Evolutionary conservation across 192 early-diverging fungal genomes (phyloP).

Genomic region (Coemansia sp.): DNA sequence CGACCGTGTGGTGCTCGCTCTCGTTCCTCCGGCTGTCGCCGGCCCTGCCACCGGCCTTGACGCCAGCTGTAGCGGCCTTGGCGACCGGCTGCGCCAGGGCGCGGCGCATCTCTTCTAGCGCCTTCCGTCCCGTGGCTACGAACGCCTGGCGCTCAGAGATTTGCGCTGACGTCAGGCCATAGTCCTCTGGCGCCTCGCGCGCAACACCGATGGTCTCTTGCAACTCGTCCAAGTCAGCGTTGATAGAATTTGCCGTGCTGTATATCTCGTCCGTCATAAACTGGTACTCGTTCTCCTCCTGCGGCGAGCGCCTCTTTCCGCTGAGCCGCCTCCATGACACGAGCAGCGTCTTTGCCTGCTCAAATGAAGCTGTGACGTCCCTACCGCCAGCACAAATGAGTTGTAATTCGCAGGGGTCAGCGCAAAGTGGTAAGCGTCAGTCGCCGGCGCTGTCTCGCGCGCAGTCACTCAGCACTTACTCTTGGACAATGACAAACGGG

Average conservation of each 20-base stretch:
- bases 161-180: conserved; percentile 36
- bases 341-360: conserved; percentile 46
- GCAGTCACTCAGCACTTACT: conserved; percentile 19
- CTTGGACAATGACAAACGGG: conserved; percentile 53
- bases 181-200: conserved; percentile 35
- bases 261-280: conserved; percentile 55
- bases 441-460: not conserved
- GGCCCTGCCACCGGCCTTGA: not conserved
- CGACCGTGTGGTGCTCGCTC: conserved; percentile 16
- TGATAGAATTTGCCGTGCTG: conserved; percentile 42
- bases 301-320: conserved; percentile 41
- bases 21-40: not conserved
- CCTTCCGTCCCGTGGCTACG: conserved; percentile 30
- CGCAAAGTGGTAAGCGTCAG: not conserved
- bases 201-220: conserved; percentile 50
- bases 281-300: conserved; percentile 58
- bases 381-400: conserved; percentile 9
- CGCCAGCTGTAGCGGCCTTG: not conserved
- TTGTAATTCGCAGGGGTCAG: not conserved
- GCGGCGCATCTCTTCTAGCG: conserved; percentile 39
- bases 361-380: conserved; percentile 49
- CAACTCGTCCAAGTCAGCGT: conserved; percentile 40
- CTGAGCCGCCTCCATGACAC: conserved; percentile 47
- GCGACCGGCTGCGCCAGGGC: conserved; percentile 14
- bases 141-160: conserved; percentile 42